Evolutionary conservation across 2,329 filamentous ascomycete genomes (phyloP), one percentile per base, ranked within the genome.

Genomic region (Exophiala sp.): DNA sequence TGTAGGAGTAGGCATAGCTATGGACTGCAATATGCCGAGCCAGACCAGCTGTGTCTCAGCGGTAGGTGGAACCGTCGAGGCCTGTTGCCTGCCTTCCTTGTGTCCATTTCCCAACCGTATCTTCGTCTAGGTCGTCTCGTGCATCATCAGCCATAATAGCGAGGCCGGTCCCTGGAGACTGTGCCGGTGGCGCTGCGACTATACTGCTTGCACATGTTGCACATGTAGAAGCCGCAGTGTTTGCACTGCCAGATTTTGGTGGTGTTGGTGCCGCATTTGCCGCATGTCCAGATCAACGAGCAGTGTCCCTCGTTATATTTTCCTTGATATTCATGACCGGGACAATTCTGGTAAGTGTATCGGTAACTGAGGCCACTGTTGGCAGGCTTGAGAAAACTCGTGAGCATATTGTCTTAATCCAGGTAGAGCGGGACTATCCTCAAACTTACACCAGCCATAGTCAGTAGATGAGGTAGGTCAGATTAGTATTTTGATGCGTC

Each of bases 401-500:
- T 37, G 14, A 37, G 34, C 14, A 41, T 41, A 19, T 41, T 16
- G 10, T 27, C 21, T 38, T 16, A 32, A 32, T 5, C 24, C 5
- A 32, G 29, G 6, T 13, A n/a, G n/a, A n/a, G 35, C 35, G 14
- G 13, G 9, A 22, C 35, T 38, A 16, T 6, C 2, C 19, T 23
- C 21, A 27, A 41, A 41, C 38, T 30, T 30, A 43, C 40, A 30
- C 24, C 40, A 43, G 40, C 14, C 34, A 37, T 37, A 13, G 5
- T 18, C 14, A 13, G 3, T 37, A 8, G 35, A 38, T 22, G 6
- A 38, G 24, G 24, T 27, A 27, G 24, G 24, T 27, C 5, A 6
- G 24, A 27, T n/a, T 6, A 27, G 24, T 27, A 27, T 27, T 10
- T 10, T 5, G 24, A 27, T 27, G 10, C 10, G 24, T 27, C 24